phyloP scores from a whole-genome alignment of 2,329 filamentous ascomycete genomes.

The Talaromyces sp. region DNA sequence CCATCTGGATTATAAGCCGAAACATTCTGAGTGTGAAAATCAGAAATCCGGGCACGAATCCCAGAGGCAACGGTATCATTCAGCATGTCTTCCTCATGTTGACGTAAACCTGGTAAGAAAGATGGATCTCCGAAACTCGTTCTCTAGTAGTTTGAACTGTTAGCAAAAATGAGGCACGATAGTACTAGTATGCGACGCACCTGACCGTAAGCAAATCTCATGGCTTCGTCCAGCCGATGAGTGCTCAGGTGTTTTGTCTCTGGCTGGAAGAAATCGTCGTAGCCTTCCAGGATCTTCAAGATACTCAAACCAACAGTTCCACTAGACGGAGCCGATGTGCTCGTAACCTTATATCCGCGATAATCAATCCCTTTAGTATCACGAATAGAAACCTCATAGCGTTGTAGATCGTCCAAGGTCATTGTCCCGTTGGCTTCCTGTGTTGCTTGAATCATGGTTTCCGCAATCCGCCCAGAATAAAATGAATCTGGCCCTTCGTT shows the following conservation, averaged over 20 bases:
- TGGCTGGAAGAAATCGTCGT: slow-evolving; percentile 59
- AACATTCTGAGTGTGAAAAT: slow-evolving; percentile 67
- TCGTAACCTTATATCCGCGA: slow-evolving; percentile 66
- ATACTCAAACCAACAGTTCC: slow-evolving; percentile 72
- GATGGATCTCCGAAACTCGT: slow-evolving; percentile 77
- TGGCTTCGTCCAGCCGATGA: slow-evolving; percentile 81
- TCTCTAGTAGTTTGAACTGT: slow-evolving; percentile 45
- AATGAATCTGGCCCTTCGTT: slow-evolving; percentile 68
- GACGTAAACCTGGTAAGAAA: slow-evolving; percentile 62
- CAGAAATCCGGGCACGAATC: slow-evolving; percentile 66
- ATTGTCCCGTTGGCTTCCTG: slow-evolving; percentile 74
- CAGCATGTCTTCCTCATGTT: slow-evolving; percentile 67
- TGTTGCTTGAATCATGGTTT: slow-evolving; percentile 68
- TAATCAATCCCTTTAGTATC: slow-evolving; percentile 63
- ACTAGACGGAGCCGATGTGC: slow-evolving; percentile 67
- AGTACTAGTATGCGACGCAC: slow-evolving; percentile 22
- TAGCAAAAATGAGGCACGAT: neutral
- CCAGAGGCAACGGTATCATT: slow-evolving; percentile 55
- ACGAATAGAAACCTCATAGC: slow-evolving; percentile 67
- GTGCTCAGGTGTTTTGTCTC: slow-evolving; percentile 63
- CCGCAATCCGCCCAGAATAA: slow-evolving; percentile 68
- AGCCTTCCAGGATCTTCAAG: slow-evolving; percentile 80
- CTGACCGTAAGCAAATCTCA: slow-evolving; percentile 80
- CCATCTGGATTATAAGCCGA: slow-evolving; percentile 68
- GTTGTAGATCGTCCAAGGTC: slow-evolving; percentile 71